Evolutionary conservation across 1,284 basidiomycete species (phyloP).

Genomic region (Ganoderma lucidum): DNA sequence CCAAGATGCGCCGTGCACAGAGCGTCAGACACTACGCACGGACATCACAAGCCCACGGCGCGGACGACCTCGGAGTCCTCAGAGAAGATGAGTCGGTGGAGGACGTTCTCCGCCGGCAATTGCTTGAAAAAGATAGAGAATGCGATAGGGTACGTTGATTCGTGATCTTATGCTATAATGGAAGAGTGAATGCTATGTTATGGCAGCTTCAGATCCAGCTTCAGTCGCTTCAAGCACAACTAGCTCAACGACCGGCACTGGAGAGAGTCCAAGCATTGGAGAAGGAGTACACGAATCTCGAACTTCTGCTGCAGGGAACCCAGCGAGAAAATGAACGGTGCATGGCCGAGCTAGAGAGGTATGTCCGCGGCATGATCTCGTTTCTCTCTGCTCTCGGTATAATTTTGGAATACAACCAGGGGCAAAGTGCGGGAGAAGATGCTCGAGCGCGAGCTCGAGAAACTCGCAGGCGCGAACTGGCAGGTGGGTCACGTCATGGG

Average conservation of each 20-base stretch:
- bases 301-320: constrained; percentile 75
- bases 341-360: constrained; percentile 80
- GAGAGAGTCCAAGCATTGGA: constrained; percentile 69
- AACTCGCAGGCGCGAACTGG: constrained; percentile 78
- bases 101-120: constrained; percentile 65
- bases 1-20: constrained; percentile 42
- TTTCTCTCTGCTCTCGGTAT: not conserved
- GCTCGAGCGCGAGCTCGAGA: constrained; percentile 73
- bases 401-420: constrained; percentile 16
- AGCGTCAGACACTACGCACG: constrained; percentile 56
- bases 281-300: constrained; percentile 75
- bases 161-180: not conserved
- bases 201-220: constrained; percentile 62
- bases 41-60: constrained; percentile 54
- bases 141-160: constrained; percentile 63
- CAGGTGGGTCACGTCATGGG: constrained; percentile 52
- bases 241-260: constrained; percentile 67
- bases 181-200: not conserved
- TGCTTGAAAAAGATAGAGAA: constrained; percentile 76
- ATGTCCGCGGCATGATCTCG: constrained; percentile 22
- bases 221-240: constrained; percentile 65
- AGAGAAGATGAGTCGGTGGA: constrained; percentile 70
- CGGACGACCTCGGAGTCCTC: constrained; percentile 67
- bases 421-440: constrained; percentile 62
- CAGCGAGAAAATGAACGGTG: constrained; percentile 81